A percentile compares a stretch with the other conserved stretches of the same genome.
phyloP scores from a whole-genome alignment of 1,284 basidiomycete genomes.

The Pascua sp. region DNA sequence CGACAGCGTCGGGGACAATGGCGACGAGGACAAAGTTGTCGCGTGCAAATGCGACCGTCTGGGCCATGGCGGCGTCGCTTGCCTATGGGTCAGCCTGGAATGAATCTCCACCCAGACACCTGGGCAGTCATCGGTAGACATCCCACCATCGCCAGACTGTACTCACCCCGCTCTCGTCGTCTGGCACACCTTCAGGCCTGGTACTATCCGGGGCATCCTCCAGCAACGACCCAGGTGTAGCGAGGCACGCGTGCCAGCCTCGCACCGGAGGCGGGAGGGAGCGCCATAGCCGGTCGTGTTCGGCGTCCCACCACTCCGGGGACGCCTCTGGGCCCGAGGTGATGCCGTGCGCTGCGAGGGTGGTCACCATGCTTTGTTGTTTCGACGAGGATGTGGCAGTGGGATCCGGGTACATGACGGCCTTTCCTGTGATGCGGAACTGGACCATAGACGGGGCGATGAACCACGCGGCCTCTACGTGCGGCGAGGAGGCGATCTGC shows the following conservation, averaged over 20 bases:
- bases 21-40: constrained; percentile 43
- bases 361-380: background rate
- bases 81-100: constrained; percentile 16
- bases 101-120: too few relatives aligned
- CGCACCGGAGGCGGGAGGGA: constrained; percentile 41
- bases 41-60: constrained; percentile 32
- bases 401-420: constrained; percentile 11
- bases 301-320: constrained; percentile 37
- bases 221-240: constrained; percentile 35
- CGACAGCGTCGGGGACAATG: constrained; percentile 34
- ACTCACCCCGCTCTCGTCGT: background rate
- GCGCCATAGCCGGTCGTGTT: constrained; percentile 35
- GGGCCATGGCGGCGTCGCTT: constrained; percentile 24
- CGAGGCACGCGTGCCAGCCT: constrained; percentile 44
- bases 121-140: too few relatives aligned
- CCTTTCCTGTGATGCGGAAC: constrained; percentile 42
- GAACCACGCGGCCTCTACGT: constrained; percentile 44
- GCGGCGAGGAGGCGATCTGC: constrained; percentile 31
- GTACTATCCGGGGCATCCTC: constrained; percentile 17
- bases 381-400: constrained; percentile 20
- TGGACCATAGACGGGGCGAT: constrained; percentile 37
- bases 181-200: background rate
- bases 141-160: background rate
- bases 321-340: constrained; percentile 6
- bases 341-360: background rate